Evolutionary conservation across 306 rosid species (phyloP), one percentile per base, ranked within the genome.

Genomic region (Glycine soja): DNA sequence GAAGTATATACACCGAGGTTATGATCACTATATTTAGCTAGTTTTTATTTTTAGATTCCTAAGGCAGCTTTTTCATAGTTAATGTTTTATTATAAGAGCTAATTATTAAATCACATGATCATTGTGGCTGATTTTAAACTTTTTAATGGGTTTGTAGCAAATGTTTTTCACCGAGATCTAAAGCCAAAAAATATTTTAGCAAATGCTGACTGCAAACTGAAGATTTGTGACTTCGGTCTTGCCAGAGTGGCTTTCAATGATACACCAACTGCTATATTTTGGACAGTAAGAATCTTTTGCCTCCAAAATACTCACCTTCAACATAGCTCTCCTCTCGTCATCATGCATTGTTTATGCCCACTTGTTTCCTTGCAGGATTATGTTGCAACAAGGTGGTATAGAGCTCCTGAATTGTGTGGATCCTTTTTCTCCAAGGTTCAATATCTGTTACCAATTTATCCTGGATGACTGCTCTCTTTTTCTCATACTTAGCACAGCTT

Each of bases 221-320:
- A 93, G 91, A 90, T 93, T 79, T 93, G 97, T 38, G 97, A 93
- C 90, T 93, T 93, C 80, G 97, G 97, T 76, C 96, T 93, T 52
- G 97, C 97, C n/a, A 87, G 97, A 83, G 97, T 93, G 70, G 97
- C 97, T 76, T 93, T 93, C 78, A 88, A 90, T 75, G 97, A 93
- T 87, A 88, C 97, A 11, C 97, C 97, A 43, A 93, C 97, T 19
- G 97, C 97, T 83, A 93, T 93, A 80, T 93, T 93, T 87, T 93
- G 97, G 97, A 93, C 97, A 3, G 97, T 93, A 87, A 86, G 89
- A 86, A 51, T 18, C 14, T 80, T 77, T 77, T 61, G 40, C 7
- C 9, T 4, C 10, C 36, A 6, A 76, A 59, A 61, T 30, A 43
- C 54, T 34, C 18, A 11, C 9, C 74, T 65, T 62, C 50, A 76